These are phyloP conservation scores for Rhododendron ferrugineum DNA, from an alignment of 148 eudicot genomes.

Conservation along the genomic window DNA sequence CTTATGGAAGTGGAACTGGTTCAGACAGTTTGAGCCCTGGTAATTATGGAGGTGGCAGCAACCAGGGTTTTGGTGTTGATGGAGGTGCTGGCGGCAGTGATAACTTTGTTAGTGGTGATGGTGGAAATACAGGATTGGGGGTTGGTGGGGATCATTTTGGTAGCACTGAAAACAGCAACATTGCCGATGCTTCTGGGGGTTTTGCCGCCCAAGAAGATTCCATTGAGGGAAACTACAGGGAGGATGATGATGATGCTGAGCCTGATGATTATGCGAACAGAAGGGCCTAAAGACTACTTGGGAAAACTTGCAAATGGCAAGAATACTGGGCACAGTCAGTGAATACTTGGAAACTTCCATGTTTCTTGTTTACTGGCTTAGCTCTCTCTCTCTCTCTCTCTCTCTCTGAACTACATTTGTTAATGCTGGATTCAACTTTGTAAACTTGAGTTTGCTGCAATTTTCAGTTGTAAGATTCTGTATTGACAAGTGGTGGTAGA, in stretches of 20 bases:
- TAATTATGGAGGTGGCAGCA: slow-evolving; percentile 1
- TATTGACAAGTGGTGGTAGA: neutral
- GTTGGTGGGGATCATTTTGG: slow-evolving; percentile 21
- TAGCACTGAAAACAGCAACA: slow-evolving; percentile 5
- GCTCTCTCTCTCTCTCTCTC: neutral
- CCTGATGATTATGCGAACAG: slow-evolving; percentile 35
- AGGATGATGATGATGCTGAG: slow-evolving; percentile 26
- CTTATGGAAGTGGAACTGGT: slow-evolving; percentile 6
- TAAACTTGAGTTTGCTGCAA: neutral
- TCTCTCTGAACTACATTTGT: neutral
- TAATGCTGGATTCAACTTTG: neutral
- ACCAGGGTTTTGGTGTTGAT: slow-evolving; percentile 21
- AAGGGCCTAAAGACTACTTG: slow-evolving; percentile 16
- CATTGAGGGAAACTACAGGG: slow-evolving; percentile 32
- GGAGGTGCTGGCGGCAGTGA: slow-evolving; percentile 28
- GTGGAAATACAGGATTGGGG: slow-evolving; percentile 29
- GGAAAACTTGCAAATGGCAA: neutral
- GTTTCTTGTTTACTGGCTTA: neutral
- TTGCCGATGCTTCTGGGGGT: slow-evolving; percentile 23
- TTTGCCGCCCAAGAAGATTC: slow-evolving; percentile 19
- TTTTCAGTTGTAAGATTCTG: neutral
- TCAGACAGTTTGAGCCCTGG: slow-evolving; percentile 9
- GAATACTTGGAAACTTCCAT: neutral
- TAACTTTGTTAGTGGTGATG: slow-evolving; percentile 20
- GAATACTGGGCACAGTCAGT: neutral